These are phyloP conservation scores for Calamus simplicifolius DNA, from an alignment of 176 grass and related monocot species.

Conservation along the genomic window DNA sequence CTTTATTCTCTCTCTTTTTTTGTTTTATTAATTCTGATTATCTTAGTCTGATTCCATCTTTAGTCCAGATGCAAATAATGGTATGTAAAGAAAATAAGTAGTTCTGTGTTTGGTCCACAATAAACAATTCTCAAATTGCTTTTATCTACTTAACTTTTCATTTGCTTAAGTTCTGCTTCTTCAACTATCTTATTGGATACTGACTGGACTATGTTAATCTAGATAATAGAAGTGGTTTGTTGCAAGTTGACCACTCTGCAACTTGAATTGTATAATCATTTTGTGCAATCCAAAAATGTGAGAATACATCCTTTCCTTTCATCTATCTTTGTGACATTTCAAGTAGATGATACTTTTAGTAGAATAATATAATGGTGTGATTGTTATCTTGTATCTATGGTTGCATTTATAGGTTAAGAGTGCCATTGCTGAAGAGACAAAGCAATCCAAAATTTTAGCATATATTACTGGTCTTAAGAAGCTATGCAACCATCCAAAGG, in stretches of 20 bases:
- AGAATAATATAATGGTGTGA: too few relatives aligned
- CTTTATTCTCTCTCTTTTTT: too few relatives aligned
- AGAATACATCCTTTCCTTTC: slow-evolving; percentile 17
- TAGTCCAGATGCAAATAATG: too few relatives aligned
- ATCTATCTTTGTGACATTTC: not conserved
- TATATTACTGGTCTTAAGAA: slow-evolving; percentile 98
- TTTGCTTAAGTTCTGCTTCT: too few relatives aligned
- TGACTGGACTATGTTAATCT: slow-evolving; percentile 25
- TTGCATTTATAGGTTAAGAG: slow-evolving; percentile 56
- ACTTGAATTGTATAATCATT: slow-evolving; percentile 79
- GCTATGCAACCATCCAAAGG: slow-evolving; percentile 98
- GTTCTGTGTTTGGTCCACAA: too few relatives aligned
- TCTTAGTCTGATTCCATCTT: too few relatives aligned
- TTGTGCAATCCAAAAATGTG: slow-evolving; percentile 98
- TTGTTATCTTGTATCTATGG: slow-evolving; percentile 1
- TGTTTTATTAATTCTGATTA: too few relatives aligned
- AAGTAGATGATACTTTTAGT: not conserved
- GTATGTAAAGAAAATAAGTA: too few relatives aligned
- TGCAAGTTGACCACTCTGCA: slow-evolving; percentile 90
- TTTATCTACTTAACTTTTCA: too few relatives aligned
- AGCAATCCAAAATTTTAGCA: slow-evolving; percentile 82
- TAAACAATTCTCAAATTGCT: too few relatives aligned
- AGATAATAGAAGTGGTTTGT: slow-evolving; percentile 97
- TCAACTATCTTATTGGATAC: not conserved
- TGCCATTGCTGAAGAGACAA: slow-evolving; percentile 71